Evolutionary conservation across 345 rosid genomes (phyloP).

Genomic region (Rhodamnia rubescens): DNA sequence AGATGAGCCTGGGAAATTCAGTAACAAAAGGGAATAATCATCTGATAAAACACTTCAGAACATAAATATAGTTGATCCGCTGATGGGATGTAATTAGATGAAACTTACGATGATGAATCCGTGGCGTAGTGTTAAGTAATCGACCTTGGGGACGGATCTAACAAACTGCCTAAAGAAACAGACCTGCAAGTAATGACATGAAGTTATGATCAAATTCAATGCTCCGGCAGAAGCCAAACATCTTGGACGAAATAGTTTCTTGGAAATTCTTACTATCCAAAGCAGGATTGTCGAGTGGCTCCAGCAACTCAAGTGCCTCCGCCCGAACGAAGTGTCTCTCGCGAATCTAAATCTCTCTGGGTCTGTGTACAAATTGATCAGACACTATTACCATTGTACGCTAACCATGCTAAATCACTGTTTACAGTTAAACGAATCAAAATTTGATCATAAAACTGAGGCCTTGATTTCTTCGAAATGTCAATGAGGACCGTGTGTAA

Average conservation of each 20-base stretch:
- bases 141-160: conserved; percentile 30
- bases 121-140: conserved; percentile 29
- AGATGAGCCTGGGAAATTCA: conserved; percentile 16
- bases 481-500: background rate
- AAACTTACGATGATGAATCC: conserved; percentile 29
- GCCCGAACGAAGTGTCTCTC: conserved; percentile 32
- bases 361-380: conserved; percentile 4
- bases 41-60: background rate
- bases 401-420: background rate
- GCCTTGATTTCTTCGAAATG: background rate
- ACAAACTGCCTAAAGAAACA: conserved; percentile 33
- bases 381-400: background rate
- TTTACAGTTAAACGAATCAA: background rate
- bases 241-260: background rate
- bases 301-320: conserved; percentile 24
- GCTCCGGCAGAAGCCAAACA: background rate
- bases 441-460: background rate
- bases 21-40: background rate
- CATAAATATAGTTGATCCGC: background rate
- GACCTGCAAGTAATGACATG: conserved; percentile 10
- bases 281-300: conserved; percentile 16
- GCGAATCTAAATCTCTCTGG: conserved; percentile 29
- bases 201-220: background rate
- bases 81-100: background rate
- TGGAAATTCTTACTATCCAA: conserved; percentile 14